Percentiles rank a stretch among this genome's conserved stretches.
Conservation (phyloP, 2,329 filamentous ascomycete species). For the Ambrosiella xylebori region DNA sequence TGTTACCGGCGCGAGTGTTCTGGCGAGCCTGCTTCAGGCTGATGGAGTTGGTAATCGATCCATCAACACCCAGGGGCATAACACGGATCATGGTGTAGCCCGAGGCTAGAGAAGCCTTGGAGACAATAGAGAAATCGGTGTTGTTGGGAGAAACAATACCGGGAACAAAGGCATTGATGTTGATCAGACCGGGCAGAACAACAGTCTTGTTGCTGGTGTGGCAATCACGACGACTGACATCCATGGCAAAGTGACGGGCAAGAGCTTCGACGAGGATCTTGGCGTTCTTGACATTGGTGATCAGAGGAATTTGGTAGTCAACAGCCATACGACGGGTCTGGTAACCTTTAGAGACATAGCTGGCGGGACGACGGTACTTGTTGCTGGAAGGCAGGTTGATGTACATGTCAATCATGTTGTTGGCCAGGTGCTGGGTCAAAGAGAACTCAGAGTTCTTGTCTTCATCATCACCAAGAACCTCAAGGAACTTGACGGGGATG, state of each 20-base stretch:
- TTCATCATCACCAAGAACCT: slow-evolving; percentile 64
- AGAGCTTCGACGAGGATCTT: slow-evolving; percentile 95
- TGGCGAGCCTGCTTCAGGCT: slow-evolving; percentile 55
- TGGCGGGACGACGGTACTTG: slow-evolving; percentile 87
- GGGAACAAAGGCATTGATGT: slow-evolving; percentile 65
- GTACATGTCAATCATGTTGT: slow-evolving; percentile 96
- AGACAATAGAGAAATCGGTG: slow-evolving; percentile 50
- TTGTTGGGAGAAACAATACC: slow-evolving; percentile 48
- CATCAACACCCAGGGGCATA: slow-evolving; percentile 58
- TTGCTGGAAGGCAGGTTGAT: slow-evolving; percentile 99
- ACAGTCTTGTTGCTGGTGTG: slow-evolving; percentile 74
- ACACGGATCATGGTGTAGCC: slow-evolving; percentile 69
- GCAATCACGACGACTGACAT: slow-evolving; percentile 70
- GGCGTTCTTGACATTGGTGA: slow-evolving; percentile 98
- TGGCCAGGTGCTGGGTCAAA: slow-evolving; percentile 85
- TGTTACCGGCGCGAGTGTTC: slow-evolving; percentile 50
- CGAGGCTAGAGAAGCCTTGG: slow-evolving; percentile 54
- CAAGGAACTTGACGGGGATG: slow-evolving; percentile 82
- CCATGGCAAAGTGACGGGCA: slow-evolving; percentile 70
- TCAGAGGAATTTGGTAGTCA: slow-evolving; percentile 87
- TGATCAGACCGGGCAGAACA: slow-evolving; percentile 57
- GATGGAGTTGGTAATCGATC: slow-evolving; percentile 53
- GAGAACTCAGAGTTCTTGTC: slow-evolving; percentile 93
- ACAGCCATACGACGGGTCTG: slow-evolving; percentile 94
- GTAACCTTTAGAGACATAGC: slow-evolving; percentile 97